Evolutionary conservation across 1,139 yeast genomes (phyloP), one percentile per base, ranked within the genome.

Genomic region (Zygoascus meyerae): DNA sequence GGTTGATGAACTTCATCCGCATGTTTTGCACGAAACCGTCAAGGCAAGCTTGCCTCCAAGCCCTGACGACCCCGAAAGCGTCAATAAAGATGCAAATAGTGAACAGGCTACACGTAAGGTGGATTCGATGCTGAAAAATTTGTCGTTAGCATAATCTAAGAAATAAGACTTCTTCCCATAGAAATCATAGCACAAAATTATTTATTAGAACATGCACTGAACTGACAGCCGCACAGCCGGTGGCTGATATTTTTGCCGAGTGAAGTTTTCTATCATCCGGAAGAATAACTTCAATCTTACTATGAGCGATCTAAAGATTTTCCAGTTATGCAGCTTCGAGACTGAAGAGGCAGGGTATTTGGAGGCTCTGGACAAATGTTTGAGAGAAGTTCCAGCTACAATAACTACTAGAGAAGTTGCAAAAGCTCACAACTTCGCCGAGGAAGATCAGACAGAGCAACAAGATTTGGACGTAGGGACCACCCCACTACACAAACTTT

Each of bases 381-480:
- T 86, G 50, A 70, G 71, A 34, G 95, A 94, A 0, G 77, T 86
- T 10, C 94, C 95, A 2, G 78, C 95, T 1, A 86, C 95, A 0
- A 83, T 86, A 52, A 86, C 95, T 1, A 66, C 83, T 8, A 92
- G 85, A 63, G 95, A 86, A 60, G 86, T 82, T 2, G 74, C 76
- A 21, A 42, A 51, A 9, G 51, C 54, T 26, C 42, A 47, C 5
- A 42, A 17, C 5, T 28, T 33, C 30, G 17, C 14, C 10, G 42
- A 45, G 14, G 52, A 48, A 29, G 46, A 47, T 58, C 26, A 21
- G 7, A 59, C 50, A 64, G 70, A 42, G 70, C 45, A 45, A 11
- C 55, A 62, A 32, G 55, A 55, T 9, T 60, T 57, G 30, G 59
- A 67, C 34, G 72, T 68, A 0, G 84, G 86, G 34, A 83, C 92